Percentiles rank a stretch among this genome's conserved stretches.
These are phyloP conservation scores for Lasiosphaeria miniovina DNA, from an alignment of 495 filamentous ascomycete species.

Conservation along the genomic window DNA sequence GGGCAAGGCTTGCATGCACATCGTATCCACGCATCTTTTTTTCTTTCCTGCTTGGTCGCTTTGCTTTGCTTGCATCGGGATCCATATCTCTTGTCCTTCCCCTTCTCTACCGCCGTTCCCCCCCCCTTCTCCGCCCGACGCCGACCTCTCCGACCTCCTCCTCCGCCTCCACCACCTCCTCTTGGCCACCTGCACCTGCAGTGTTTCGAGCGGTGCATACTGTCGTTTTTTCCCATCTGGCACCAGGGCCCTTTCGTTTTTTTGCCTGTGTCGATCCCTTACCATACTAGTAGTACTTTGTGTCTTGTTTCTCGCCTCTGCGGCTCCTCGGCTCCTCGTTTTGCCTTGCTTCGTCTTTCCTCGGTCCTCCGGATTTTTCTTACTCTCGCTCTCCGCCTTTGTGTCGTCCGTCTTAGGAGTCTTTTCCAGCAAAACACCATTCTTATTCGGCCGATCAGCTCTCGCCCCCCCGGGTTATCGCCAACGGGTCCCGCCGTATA, in stretches of 20 bases:
- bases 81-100: background rate
- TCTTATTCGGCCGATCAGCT: background rate
- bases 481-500: too few species aligned
- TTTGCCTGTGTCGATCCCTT: background rate
- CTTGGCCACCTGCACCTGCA: conserved; percentile 8
- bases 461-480: background rate
- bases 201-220: background rate
- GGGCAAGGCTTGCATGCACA: conserved; percentile 7
- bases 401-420: background rate
- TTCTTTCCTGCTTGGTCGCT: background rate
- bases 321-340: too few species aligned
- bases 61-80: background rate
- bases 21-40: background rate
- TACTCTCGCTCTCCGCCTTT: background rate
- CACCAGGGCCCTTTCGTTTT: background rate
- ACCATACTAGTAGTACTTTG: background rate
- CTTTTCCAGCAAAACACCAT: background rate
- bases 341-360: too few species aligned
- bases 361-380: background rate
- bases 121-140: conserved; percentile 2
- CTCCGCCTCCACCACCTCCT: background rate
- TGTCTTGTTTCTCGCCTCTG: background rate
- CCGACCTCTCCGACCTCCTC: background rate
- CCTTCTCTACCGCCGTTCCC: conserved; percentile 4
- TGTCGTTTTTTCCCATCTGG: too few species aligned